Percentiles rank a stretch among this genome's conserved stretches.
Conservation (phyloP, 2,329 filamentous ascomycete genomes). For the Arthrobotrys sphaeroides region DNA sequence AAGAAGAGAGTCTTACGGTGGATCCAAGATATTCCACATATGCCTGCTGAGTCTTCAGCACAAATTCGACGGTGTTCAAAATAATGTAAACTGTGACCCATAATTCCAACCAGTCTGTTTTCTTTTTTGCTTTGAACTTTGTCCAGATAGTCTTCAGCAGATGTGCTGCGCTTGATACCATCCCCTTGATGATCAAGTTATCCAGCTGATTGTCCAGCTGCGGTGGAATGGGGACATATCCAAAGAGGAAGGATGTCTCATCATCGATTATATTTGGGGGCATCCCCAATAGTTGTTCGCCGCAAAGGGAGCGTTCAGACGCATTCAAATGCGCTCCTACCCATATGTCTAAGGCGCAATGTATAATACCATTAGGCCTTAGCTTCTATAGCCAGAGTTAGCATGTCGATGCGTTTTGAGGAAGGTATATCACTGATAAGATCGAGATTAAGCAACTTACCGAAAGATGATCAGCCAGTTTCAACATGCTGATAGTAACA, state of each 20-base stretch:
- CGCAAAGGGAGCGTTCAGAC: slow-evolving; percentile 48
- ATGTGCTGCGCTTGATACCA: slow-evolving; percentile 47
- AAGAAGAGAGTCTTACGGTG: slow-evolving; percentile 19
- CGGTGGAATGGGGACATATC: slow-evolving; percentile 45
- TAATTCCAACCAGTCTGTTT: slow-evolving; percentile 48
- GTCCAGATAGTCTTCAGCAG: slow-evolving; percentile 49
- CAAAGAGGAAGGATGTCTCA: slow-evolving; percentile 42
- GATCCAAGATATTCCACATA: slow-evolving; percentile 51
- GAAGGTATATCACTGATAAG: slow-evolving; percentile 16
- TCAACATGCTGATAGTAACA: slow-evolving; percentile 46
- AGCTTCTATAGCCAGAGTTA: slow-evolving; percentile 34
- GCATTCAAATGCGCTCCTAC: slow-evolving; percentile 49
- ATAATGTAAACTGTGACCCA: slow-evolving; percentile 46
- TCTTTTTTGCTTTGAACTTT: slow-evolving; percentile 49
- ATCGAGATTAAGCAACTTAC: slow-evolving; percentile 22
- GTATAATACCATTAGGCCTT: slow-evolving; percentile 50
- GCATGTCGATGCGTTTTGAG: background rate
- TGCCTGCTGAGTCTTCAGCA: slow-evolving; percentile 44
- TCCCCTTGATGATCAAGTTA: slow-evolving; percentile 50
- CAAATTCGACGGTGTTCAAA: slow-evolving; percentile 48
- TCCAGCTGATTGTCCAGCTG: slow-evolving; percentile 50
- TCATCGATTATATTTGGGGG: slow-evolving; percentile 49
- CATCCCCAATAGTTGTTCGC: slow-evolving; percentile 41
- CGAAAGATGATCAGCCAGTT: slow-evolving; percentile 45
- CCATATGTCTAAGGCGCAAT: slow-evolving; percentile 50